A percentile compares a stretch with the other conserved stretches of the same genome.
Conservation (phyloP, 306 rosid species). For the Trifolium fragiferum region DNA sequence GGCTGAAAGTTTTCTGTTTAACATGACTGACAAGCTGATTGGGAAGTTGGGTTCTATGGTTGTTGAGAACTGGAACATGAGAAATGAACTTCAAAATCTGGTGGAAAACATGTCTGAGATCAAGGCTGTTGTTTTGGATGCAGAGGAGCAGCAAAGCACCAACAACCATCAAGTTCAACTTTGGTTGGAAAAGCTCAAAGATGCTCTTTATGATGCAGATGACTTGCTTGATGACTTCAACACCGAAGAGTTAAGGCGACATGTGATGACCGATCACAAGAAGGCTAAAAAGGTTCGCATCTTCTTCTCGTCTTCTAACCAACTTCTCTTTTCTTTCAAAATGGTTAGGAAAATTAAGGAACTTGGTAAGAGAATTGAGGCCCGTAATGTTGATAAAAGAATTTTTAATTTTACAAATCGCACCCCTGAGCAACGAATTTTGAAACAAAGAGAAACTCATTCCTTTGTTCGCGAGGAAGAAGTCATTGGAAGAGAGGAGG, state of each 20-base stretch:
- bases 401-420: background rate
- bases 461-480: background rate
- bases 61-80: background rate
- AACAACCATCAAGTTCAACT: slow-evolving; percentile 1
- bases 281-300: background rate
- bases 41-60: background rate
- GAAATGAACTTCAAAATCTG: slow-evolving; percentile 18
- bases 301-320: background rate
- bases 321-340: background rate
- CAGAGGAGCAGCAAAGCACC: slow-evolving; percentile 5
- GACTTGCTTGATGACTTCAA: slow-evolving; percentile 28
- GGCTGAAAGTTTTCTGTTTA: background rate
- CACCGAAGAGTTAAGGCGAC: background rate
- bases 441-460: background rate
- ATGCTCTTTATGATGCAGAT: background rate
- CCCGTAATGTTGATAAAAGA: background rate
- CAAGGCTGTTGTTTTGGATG: slow-evolving; percentile 26
- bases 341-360: background rate
- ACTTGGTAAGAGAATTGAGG: background rate
- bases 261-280: background rate
- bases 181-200: slow-evolving; percentile 17
- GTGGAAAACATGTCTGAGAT: background rate
- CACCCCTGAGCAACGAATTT: background rate
- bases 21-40: background rate
- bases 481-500: slow-evolving; percentile 30